These are phyloP conservation scores for Penicillium longicatenatum DNA, from an alignment of 495 filamentous ascomycete genomes.

Conservation along the genomic window DNA sequence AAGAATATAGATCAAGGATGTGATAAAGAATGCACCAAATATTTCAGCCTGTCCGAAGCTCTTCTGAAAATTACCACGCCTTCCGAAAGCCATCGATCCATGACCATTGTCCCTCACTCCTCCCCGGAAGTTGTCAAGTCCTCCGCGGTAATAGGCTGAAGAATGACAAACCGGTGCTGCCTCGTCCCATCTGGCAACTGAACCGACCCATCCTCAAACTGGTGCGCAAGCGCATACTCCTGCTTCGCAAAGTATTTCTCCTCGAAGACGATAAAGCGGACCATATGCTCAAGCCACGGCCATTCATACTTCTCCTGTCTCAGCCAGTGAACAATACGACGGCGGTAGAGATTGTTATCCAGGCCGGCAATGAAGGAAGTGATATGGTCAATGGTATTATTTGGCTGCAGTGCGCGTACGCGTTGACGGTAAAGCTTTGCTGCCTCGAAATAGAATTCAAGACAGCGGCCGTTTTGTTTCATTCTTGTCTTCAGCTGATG, in stretches of 20 bases:
- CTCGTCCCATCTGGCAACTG: slow-evolving; percentile 15
- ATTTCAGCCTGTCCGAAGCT: too few relatives aligned
- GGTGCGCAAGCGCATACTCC: slow-evolving; percentile 17
- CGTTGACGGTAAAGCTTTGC: slow-evolving; percentile 6
- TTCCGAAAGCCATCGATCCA: too few relatives aligned
- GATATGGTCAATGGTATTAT: slow-evolving; percentile 3
- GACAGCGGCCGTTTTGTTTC: too few relatives aligned
- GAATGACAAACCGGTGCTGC: slow-evolving; percentile 5
- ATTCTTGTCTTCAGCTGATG: too few relatives aligned
- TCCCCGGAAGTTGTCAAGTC: slow-evolving; percentile 18
- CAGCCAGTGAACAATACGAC: slow-evolving; percentile 17
- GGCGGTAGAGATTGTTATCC: slow-evolving; percentile 16
- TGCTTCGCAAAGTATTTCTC: slow-evolving; percentile 21
- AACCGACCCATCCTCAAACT: slow-evolving; percentile 17
- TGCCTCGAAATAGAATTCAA: slow-evolving; percentile 10
- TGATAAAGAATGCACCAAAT: too few relatives aligned
- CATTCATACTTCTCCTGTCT: slow-evolving; percentile 14
- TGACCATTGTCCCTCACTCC: background rate
- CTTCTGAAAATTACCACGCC: too few relatives aligned
- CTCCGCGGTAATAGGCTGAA: slow-evolving; percentile 19
- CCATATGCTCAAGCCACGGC: slow-evolving; percentile 14
- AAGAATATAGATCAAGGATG: too few relatives aligned
- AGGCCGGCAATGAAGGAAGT: slow-evolving; percentile 13
- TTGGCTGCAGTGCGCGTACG: background rate
- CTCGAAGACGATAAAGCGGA: slow-evolving; percentile 12